These are phyloP conservation scores for Streptanthus diversifolius DNA, from an alignment of 345 rosid genomes.

Conservation along the genomic window DNA sequence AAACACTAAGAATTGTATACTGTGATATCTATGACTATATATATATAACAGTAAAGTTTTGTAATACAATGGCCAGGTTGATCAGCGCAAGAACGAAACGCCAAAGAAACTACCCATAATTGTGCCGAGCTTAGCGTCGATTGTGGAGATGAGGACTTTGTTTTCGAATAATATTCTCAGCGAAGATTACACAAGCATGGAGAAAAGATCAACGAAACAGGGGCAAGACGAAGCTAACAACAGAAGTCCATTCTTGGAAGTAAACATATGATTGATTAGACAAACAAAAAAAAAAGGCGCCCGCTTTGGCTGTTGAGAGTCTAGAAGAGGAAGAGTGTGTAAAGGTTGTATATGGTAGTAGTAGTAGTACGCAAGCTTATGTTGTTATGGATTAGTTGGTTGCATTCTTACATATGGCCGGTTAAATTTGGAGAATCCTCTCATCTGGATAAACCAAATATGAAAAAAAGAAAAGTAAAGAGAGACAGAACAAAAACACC, in stretches of 20 bases:
- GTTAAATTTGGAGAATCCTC: not conserved
- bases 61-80: conserved; percentile 47
- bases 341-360: not conserved
- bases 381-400: conserved; percentile 11
- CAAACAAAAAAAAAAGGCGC: not conserved
- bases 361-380: not conserved
- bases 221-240: conserved; percentile 47
- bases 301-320: not conserved
- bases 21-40: not conserved
- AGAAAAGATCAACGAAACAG: conserved; percentile 27
- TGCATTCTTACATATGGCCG: not conserved
- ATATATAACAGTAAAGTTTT: not conserved
- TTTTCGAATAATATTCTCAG: conserved; percentile 5
- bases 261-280: conserved; percentile 40
- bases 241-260: conserved; percentile 66
- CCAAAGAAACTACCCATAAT: conserved; percentile 50
- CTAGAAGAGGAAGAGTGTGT: not conserved
- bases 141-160: conserved; percentile 60
- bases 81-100: conserved; percentile 41
- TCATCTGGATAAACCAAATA: not conserved
- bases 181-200: conserved; percentile 27
- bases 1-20: not conserved
- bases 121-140: conserved; percentile 69
- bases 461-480: not conserved
- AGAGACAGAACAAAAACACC: not conserved